Evolutionary conservation across 2,329 filamentous ascomycete species (phyloP).

Genomic region (Trichoderma cornu-damae): DNA sequence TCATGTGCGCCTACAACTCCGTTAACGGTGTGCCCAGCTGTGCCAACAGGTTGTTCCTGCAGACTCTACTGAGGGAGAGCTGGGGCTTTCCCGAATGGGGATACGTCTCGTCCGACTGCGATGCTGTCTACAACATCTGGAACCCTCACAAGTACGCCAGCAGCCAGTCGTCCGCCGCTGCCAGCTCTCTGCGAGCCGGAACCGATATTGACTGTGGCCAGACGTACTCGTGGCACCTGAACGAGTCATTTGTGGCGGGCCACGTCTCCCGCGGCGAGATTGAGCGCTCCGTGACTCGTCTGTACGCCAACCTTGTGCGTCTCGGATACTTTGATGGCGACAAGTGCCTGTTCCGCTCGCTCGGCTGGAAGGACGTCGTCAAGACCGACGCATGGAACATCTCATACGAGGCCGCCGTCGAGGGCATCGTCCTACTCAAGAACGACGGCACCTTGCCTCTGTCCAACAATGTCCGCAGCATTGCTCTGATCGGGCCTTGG

Average conservation of each 20-base stretch:
- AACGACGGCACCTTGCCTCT: constrained; percentile 58
- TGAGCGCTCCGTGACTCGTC: constrained; percentile 11
- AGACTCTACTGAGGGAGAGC: constrained; percentile 57
- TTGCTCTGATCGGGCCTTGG: constrained; percentile 32
- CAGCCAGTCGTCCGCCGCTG: constrained; percentile 32
- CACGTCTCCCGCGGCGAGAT: constrained; percentile 17
- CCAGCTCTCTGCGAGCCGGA: constrained; percentile 31
- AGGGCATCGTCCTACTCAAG: constrained; percentile 53
- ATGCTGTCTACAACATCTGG: constrained; percentile 55
- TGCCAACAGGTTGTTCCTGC: constrained; percentile 55
- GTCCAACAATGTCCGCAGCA: constrained; percentile 12
- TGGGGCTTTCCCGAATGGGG: constrained; percentile 59
- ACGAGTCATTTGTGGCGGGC: constrained; percentile 14
- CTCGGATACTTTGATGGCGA: constrained; percentile 17
- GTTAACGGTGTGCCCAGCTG: constrained; percentile 62
- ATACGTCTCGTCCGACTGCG: constrained; percentile 60
- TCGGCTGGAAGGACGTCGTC: constrained; percentile 50
- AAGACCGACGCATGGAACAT: constrained; percentile 9
- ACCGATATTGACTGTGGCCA: constrained; percentile 26
- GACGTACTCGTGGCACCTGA: constrained; percentile 16
- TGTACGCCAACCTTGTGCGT: constrained; percentile 17
- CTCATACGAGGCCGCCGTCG: constrained; percentile 45
- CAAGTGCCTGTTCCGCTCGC: constrained; percentile 15
- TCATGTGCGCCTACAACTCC: constrained; percentile 59
- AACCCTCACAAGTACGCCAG: constrained; percentile 36